These are phyloP conservation scores for Aspergillus fijiensis DNA, from an alignment of 2,329 filamentous ascomycete species.

Conservation along the genomic window DNA sequence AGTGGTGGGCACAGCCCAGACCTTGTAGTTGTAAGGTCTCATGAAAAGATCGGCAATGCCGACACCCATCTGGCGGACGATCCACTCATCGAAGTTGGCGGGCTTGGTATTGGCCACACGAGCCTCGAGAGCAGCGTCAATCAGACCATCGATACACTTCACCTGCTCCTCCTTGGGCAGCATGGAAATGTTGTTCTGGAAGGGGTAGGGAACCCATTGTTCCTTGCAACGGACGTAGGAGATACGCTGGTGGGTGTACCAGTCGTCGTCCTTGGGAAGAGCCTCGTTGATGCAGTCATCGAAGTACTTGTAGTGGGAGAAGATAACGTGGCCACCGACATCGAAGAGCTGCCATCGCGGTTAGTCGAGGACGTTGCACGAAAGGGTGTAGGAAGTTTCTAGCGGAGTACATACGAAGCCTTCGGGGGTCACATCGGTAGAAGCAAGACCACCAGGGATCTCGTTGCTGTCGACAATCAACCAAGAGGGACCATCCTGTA, in stretches of 20 bases:
- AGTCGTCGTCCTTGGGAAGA: slow-evolving; percentile 88
- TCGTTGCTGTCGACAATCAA: slow-evolving; percentile 90
- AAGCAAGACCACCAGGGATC: slow-evolving; percentile 90
- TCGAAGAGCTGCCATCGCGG: slow-evolving; percentile 75
- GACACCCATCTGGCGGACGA: slow-evolving; percentile 83
- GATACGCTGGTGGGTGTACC: slow-evolving; percentile 97
- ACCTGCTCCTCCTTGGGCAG: slow-evolving; percentile 97
- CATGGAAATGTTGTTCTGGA: slow-evolving; percentile 99
- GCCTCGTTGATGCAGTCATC: slow-evolving; percentile 98
- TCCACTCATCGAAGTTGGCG: slow-evolving; percentile 98
- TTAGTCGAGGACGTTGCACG: slow-evolving; percentile 12
- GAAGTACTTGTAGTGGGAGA: slow-evolving; percentile 99
- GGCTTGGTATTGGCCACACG: slow-evolving; percentile 89
- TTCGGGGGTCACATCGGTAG: slow-evolving; percentile 91
- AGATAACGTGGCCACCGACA: slow-evolving; percentile 97
- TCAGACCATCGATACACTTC: slow-evolving; percentile 88
- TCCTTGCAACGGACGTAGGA: slow-evolving; percentile 98
- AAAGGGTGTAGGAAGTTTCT: neutral
- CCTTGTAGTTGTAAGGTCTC: slow-evolving; percentile 99
- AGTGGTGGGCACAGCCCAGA: slow-evolving; percentile 97
- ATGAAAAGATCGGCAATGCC: slow-evolving; percentile 96
- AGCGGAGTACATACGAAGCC: slow-evolving; percentile 75
- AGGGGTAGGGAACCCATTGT: slow-evolving; percentile 97
- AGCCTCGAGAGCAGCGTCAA: slow-evolving; percentile 85
- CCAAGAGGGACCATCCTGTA: slow-evolving; percentile 87